Percentiles rank a stretch among this genome's conserved stretches.
Evolutionary conservation across 2,329 filamentous ascomycete genomes (phyloP).

Genomic region (Mycogone perniciosa): DNA sequence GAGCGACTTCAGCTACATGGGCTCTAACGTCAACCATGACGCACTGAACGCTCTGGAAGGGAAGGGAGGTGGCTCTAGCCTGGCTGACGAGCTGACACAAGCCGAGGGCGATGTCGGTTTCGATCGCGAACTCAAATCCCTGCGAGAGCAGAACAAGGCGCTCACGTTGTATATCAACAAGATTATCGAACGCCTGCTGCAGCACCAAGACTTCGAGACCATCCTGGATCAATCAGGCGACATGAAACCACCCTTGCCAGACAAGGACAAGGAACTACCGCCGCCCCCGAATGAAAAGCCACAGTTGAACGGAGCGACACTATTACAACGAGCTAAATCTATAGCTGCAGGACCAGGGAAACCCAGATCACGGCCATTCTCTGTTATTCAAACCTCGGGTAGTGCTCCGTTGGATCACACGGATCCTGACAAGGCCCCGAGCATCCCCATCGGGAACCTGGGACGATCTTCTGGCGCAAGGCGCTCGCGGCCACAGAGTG

Average conservation of each 20-base stretch:
- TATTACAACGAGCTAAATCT: conserved; percentile 57
- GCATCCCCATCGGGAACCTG: conserved; percentile 61
- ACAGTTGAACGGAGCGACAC: conserved; percentile 35
- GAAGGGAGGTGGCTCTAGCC: conserved; percentile 45
- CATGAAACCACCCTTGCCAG: conserved; percentile 28
- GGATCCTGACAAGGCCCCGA: conserved; percentile 68
- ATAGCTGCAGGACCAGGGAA: conserved; percentile 43
- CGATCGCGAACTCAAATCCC: conserved; percentile 65
- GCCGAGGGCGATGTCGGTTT: conserved; percentile 47
- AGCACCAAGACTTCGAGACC: conserved; percentile 91
- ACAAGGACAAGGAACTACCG: conserved; percentile 79
- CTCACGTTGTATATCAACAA: conserved; percentile 97
- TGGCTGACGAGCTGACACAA: conserved; percentile 73
- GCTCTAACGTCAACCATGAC: conserved; percentile 53
- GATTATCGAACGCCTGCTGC: conserved; percentile 90
- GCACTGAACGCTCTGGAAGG: conserved; percentile 60
- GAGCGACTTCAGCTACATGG: conserved; percentile 69
- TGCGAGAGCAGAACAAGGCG: conserved; percentile 95
- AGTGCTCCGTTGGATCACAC: conserved; percentile 39
- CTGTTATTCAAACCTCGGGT: conserved; percentile 41
- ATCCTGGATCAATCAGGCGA: conserved; percentile 78
- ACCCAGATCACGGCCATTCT: conserved; percentile 50
- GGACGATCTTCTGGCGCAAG: conserved; percentile 49
- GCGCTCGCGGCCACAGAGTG: conserved; percentile 53
- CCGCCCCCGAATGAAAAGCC: conserved; percentile 47